A percentile compares a stretch with the other conserved stretches of the same genome.
Evolutionary conservation across 225 moss, liverwort and hornwort species (phyloP).

Genomic region (Physcomitrellopsis africana): DNA sequence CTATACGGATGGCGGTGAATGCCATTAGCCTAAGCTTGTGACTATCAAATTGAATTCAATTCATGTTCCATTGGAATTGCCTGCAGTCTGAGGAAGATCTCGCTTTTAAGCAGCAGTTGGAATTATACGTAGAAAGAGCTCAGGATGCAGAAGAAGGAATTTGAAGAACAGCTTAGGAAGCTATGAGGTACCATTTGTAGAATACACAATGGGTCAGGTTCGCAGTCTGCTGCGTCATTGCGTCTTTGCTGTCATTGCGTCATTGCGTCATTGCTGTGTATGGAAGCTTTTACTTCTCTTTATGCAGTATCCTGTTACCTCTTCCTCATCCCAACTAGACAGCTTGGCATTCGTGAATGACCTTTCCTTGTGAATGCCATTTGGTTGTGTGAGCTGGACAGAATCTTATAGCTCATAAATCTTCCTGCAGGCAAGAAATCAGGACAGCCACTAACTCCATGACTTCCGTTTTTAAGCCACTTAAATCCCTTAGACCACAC

Average conservation of each 20-base stretch:
- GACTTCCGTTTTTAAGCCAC: constrained; percentile 98
- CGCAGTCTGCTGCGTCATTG: constrained; percentile 1
- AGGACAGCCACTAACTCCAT: constrained; percentile 97
- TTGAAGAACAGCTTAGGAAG: too few species aligned
- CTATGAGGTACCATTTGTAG: constrained; percentile 27
- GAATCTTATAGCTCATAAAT: constrained; percentile 18
- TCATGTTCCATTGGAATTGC: constrained; percentile 32
- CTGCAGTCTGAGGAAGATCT: too few species aligned
- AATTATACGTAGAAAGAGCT: too few species aligned
- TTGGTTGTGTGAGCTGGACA: neutral
- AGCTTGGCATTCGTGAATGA: neutral
- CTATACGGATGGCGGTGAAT: neutral
- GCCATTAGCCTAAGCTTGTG: neutral
- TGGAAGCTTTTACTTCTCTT: neutral
- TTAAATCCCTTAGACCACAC: constrained; percentile 95
- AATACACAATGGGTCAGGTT: constrained; percentile 2
- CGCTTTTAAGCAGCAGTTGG: too few species aligned
- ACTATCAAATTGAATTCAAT: constrained; percentile 12
- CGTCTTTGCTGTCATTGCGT: neutral
- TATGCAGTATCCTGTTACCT: neutral
- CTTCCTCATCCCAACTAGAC: neutral
- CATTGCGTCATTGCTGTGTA: too few species aligned
- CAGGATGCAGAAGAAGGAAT: too few species aligned
- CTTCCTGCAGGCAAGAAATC: constrained; percentile 84
- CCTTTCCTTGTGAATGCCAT: neutral